Evolutionary conservation across 2,329 filamentous ascomycete genomes (phyloP), one percentile per base, ranked within the genome.

Genomic region (Eutypella sp.): DNA sequence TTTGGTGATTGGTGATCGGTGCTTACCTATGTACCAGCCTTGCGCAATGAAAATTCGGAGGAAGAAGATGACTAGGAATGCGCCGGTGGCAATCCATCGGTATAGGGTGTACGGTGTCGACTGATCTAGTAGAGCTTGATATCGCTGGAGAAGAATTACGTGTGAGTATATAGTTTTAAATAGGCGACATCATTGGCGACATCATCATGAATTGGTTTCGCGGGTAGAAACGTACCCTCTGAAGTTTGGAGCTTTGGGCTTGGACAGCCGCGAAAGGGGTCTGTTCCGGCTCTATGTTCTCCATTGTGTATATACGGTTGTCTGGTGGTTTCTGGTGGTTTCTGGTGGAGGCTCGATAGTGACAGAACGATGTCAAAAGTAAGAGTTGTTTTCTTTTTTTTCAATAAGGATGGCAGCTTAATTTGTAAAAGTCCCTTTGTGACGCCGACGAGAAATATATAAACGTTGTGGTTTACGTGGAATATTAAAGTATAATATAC

Each of bases 21-120:
- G 58, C 75, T 48, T 64, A 96, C 90, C 90, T 56, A 99, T 97
- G 67, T 99, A 99, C 93, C 93, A 99, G 70, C 93, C 93, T 73
- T 97, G 90, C 48, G 90, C 89, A 42, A 96, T 53, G 55, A 99
- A 76, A 67, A 99, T 95, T 65, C 93, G 85, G 56, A 93, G 66
- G 66, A 89, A 92, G 76, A 99, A 99, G 58, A 90, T 52, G 51
- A 89, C 46, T 48, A 97, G 81, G 46, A 86, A 76, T 34, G 79
- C 74, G 42, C 70, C 87, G n/a, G 92, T 96, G 66, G 84, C 85
- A 51, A 86, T 65, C 93, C 93, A 99, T 76, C 93, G 81, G 72
- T 97, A 96, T 47, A 85, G 73, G 45, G 90, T 84, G 68, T 82
- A 95, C 13, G 93, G 93, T 9, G 92, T 97, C 43, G 87, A 92